Evolutionary conservation across 225 moss, liverwort and hornwort genomes (phyloP), one percentile per base, ranked within the genome.

Genomic region (Anthoceros angustus): DNA sequence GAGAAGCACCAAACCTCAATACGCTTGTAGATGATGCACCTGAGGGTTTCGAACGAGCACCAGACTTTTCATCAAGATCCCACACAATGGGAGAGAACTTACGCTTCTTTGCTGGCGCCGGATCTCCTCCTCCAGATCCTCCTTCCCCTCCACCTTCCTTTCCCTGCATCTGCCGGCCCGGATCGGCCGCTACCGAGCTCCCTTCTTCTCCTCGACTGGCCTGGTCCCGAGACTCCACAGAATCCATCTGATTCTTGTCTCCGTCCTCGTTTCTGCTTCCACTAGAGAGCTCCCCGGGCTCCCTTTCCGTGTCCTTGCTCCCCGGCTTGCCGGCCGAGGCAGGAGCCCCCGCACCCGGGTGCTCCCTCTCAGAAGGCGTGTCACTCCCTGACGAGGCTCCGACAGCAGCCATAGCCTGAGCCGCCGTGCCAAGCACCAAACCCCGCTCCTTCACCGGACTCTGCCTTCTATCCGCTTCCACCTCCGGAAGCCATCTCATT

Each of bases 41-140:
- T 42, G 73, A 76, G 23, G 63, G 66, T 48, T 79, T 71, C 42
- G 77, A 73, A 65, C 84, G 42, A 24, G 71, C 75, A 65, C 75
- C 78, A 21, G 85, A 68, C 42, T 86, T 81, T 46, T 98, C 92
- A 68, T 98, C 92, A 38, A 89, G 79, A 71, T 98, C 92, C 98
- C 92, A 98, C 41, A 92, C 98, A 50, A 98, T 98, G n/a, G 89
- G 89, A 67, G 84, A 85, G 70, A 87, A 89, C 76, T 92, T 98
- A 42, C 92, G 87, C 68, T 89, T 98, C 72, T 79, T 89, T 20
- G 82, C 80, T 23, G 77, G 82, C 63, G 91, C 86, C 63, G 79
- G 74, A 62, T n/a, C n/a, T n/a, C 73, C 55, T 23, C 23, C 55
- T 55, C 18, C 55, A 55, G 55, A 18, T 55, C 55, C 55, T 55